These are phyloP conservation scores for Melastoma candidum DNA, from an alignment of 441 rosid genomes.

Conservation along the genomic window DNA sequence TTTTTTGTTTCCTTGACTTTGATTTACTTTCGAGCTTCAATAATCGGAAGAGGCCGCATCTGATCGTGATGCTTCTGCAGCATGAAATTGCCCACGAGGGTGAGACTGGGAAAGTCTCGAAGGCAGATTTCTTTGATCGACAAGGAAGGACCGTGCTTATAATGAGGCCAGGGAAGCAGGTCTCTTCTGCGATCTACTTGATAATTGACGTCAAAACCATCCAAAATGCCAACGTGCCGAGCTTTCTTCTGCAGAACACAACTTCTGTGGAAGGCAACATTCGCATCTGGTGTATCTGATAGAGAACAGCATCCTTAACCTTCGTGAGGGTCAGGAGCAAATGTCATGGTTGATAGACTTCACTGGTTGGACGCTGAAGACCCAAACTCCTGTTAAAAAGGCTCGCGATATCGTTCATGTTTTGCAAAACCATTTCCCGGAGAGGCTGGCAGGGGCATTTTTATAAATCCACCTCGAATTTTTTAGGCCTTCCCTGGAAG, in stretches of 20 bases:
- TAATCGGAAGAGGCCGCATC: no score
- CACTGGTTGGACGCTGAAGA: constrained; percentile 52
- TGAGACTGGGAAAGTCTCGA: constrained; percentile 58
- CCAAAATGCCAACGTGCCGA: neutral
- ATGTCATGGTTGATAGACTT: constrained; percentile 69
- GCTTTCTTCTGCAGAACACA: constrained; percentile 33
- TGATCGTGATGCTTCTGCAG: constrained; percentile 17
- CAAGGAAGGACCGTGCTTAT: constrained; percentile 60
- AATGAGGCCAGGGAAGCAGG: constrained; percentile 67
- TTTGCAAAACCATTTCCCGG: constrained; percentile 56
- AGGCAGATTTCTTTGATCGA: constrained; percentile 51
- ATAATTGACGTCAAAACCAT: no score
- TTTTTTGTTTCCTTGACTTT: no score
- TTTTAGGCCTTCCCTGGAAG: constrained; percentile 51
- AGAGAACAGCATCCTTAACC: constrained; percentile 59
- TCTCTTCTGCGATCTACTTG: constrained; percentile 5
- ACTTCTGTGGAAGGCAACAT: constrained; percentile 48
- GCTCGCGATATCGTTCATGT: constrained; percentile 44
- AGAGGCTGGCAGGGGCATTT: constrained; percentile 49
- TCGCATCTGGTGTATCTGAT: constrained; percentile 54
- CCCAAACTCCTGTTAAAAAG: constrained; percentile 30
- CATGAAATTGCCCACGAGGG: constrained; percentile 64
- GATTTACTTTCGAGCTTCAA: no score
- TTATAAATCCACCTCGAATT: constrained; percentile 59
- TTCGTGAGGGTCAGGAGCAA: constrained; percentile 51